Base-by-base conservation (phyloP, 345 rosid genomes). In the Syzygium oleosum region DNA sequence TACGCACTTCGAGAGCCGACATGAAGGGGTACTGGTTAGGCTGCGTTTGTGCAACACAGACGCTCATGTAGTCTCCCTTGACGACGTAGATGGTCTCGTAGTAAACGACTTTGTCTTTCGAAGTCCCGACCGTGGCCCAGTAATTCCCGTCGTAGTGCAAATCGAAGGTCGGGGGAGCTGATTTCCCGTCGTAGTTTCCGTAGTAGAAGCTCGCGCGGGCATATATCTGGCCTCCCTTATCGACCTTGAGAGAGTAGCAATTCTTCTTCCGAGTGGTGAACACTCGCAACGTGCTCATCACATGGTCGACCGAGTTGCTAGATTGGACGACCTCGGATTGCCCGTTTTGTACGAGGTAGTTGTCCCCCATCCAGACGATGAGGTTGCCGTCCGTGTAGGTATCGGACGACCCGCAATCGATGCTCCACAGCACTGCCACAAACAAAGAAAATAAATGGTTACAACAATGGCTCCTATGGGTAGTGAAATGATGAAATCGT, bases 111-210 rank as follows among this genome's bases (percentile, higher is more conserved):
- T 15, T 53, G 84, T 89, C 87, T 19, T 78, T 53, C 15, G 89
- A 84, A 38, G 94, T 91, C 87, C 59, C 88, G 38, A 93, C 93
- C 2, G 90, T 89, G 41, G 14, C 61, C 94, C 92, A 93, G 17
- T 73, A 53, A 49, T 90, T 91, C 16, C 93, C 95, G 41, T 92
- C 93, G 58, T 90, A 87, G 15, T 88, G 91, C 12, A 93, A 87
- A 52, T 87, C 93, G 43, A 93, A 93, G 4, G 85, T 68, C 1
- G 92, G 92, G 19, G 95, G 94, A 31, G 90, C 53, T 46, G 89
- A 89, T 53, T 91, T 90, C 15, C 73, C 12, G 88, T 93, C 95
- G 29, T 93, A 92, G 63, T 93, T 90, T 25, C 93, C 92, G 27
- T 93, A 92, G 51, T 65, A 89, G 83, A 91, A 93, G 83, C 89